Conservation (phyloP, 768 basidiomycete genomes). For the Russula earlei region DNA sequence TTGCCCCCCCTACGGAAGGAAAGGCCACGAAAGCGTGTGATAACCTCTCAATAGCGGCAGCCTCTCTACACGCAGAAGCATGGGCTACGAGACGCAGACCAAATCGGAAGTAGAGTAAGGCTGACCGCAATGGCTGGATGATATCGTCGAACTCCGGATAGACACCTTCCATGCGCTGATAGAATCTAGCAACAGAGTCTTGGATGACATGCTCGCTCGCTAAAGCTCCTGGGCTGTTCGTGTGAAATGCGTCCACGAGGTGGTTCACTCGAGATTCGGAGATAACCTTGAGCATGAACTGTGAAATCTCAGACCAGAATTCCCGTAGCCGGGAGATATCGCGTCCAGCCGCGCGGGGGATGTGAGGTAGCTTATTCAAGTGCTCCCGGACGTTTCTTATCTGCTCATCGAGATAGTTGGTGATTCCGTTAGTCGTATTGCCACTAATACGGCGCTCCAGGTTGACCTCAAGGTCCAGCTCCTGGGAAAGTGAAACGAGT, state of each 20-base stretch:
- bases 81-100: conserved; percentile 53
- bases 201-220: conserved; percentile 66
- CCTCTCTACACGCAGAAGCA: background rate
- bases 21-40: conserved; percentile 38
- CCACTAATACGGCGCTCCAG: conserved; percentile 52
- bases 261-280: conserved; percentile 38
- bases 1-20: conserved; percentile 42
- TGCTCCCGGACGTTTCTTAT: conserved; percentile 27
- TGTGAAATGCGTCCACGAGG: conserved; percentile 34
- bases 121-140: conserved; percentile 51
- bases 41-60: conserved; percentile 14
- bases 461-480: conserved; percentile 44
- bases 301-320: conserved; percentile 69
- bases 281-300: conserved; percentile 59
- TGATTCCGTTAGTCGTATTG: conserved; percentile 40
- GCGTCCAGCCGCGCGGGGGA: conserved; percentile 27
- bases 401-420: conserved; percentile 35
- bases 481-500: conserved; percentile 32
- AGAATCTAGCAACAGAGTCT: conserved; percentile 69
- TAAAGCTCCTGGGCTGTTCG: conserved; percentile 30
- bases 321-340: conserved; percentile 43
- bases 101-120: conserved; percentile 55
- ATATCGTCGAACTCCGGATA: conserved; percentile 73
- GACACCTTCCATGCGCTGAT: conserved; percentile 53
- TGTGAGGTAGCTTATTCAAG: conserved; percentile 23